Percentiles rank a stretch among this genome's conserved stretches.
Conservation (phyloP, 2,329 filamentous ascomycete species). For the Aspergillus oerlinghausenensis region DNA sequence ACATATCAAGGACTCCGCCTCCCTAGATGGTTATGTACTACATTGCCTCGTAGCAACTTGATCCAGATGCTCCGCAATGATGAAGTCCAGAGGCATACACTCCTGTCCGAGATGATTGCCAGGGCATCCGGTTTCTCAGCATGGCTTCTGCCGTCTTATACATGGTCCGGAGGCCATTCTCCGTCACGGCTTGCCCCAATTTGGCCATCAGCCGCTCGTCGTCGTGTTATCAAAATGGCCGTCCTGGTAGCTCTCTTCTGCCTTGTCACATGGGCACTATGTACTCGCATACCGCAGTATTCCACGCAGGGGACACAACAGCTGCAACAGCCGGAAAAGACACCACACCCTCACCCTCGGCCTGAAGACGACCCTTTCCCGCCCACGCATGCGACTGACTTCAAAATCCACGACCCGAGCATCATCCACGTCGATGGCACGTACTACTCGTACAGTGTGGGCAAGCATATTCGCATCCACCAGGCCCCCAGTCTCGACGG, state of each 20-base stretch:
- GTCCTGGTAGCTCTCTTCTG: neutral
- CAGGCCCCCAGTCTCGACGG: constrained; percentile 25
- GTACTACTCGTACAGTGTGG: constrained; percentile 32
- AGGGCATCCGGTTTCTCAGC: neutral
- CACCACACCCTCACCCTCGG: neutral
- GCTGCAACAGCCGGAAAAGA: neutral
- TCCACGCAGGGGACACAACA: neutral
- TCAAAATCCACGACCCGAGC: constrained; percentile 31
- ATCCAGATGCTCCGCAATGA: neutral
- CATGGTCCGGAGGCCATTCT: neutral
- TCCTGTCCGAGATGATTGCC: neutral
- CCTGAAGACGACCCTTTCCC: neutral
- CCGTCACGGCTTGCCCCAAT: neutral
- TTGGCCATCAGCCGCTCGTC: neutral
- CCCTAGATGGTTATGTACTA: neutral
- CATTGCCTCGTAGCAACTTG: neutral
- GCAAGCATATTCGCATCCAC: constrained; percentile 27
- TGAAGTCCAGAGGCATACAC: neutral
- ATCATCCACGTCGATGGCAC: constrained; percentile 23
- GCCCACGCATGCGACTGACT: constrained; percentile 9
- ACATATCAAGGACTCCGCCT: neutral
- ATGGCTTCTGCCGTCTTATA: neutral
- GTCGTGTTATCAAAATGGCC: neutral
- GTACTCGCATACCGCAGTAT: neutral
- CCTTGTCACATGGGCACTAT: neutral